Evolutionary conservation across 164 flowering plant species (phyloP).

Genomic region (Tetracentron sinense): DNA sequence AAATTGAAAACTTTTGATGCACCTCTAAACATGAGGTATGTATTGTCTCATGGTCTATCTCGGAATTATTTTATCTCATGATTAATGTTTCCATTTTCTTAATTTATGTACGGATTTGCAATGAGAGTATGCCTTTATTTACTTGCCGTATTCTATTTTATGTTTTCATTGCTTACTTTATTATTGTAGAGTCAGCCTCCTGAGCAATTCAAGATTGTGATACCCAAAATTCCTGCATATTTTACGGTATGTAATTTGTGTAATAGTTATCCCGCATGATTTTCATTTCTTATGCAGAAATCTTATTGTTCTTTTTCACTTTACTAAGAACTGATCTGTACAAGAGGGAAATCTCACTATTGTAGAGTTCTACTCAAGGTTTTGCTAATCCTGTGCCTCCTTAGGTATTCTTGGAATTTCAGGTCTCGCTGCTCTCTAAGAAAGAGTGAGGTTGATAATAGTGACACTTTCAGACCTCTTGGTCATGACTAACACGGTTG

Average conservation of each 20-base stretch:
- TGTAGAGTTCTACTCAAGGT: no score
- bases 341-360: neutral
- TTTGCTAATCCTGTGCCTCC: neutral
- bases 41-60: neutral
- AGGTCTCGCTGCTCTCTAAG: neutral
- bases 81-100: neutral
- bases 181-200: slow-evolving; percentile 65
- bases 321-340: neutral
- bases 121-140: neutral
- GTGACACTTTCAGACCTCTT: neutral
- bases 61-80: neutral
- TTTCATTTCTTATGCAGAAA: neutral
- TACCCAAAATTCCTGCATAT: slow-evolving; percentile 96
- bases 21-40: neutral
- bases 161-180: slow-evolving; percentile 6
- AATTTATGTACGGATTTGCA: neutral
- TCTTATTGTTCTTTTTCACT: no score
- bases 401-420: neutral
- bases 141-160: neutral
- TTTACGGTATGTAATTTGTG: slow-evolving; percentile 65
- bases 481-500: neutral
- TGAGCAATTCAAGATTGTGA: slow-evolving; percentile 85
- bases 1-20: neutral
- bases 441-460: neutral
- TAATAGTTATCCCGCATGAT: neutral